phyloP scores from a whole-genome alignment of 176 grass and related monocot species.

The Phragmites australis region DNA sequence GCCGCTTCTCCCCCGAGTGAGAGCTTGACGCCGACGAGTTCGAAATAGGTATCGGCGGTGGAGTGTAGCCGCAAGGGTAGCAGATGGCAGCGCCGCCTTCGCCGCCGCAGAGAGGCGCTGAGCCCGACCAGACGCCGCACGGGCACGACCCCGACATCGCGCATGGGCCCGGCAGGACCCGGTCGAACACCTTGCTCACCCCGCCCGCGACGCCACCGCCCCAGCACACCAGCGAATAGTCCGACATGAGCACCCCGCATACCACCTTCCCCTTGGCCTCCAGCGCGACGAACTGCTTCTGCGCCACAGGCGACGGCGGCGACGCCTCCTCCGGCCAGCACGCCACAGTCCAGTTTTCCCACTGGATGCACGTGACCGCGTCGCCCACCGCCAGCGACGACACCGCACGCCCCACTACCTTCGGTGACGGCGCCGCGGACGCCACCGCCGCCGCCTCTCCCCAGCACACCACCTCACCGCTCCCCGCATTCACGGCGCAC shows the following conservation, averaged over 20 bases:
- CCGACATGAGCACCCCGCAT: slow-evolving; percentile 79
- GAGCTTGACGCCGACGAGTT: slow-evolving; percentile 31
- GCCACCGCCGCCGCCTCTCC: slow-evolving; percentile 49
- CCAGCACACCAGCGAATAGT: slow-evolving; percentile 87
- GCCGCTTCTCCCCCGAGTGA: not conserved
- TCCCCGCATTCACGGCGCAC: slow-evolving; percentile 42
- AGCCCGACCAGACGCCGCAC: slow-evolving; percentile 78
- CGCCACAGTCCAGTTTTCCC: slow-evolving; percentile 52
- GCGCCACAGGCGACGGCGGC: slow-evolving; percentile 24
- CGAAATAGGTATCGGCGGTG: slow-evolving; percentile 1
- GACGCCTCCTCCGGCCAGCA: slow-evolving; percentile 62
- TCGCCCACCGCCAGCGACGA: slow-evolving; percentile 63
- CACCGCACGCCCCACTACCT: slow-evolving; percentile 5
- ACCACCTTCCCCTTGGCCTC: slow-evolving; percentile 61
- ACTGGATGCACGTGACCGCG: slow-evolving; percentile 61
- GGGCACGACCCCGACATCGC: slow-evolving; percentile 42
- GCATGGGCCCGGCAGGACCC: slow-evolving; percentile 73
- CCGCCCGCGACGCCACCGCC: slow-evolving; percentile 31
- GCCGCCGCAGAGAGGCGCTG: slow-evolving; percentile 34
- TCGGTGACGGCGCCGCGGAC: not conserved
- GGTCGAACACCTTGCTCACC: slow-evolving; percentile 60
- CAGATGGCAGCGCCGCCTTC: slow-evolving; percentile 40
- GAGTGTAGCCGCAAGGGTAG: slow-evolving; percentile 54
- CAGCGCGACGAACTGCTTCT: slow-evolving; percentile 70
- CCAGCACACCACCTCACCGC: slow-evolving; percentile 60